Base-by-base conservation (phyloP, 441 rosid species). In the Dalechampia spathulata region DNA sequence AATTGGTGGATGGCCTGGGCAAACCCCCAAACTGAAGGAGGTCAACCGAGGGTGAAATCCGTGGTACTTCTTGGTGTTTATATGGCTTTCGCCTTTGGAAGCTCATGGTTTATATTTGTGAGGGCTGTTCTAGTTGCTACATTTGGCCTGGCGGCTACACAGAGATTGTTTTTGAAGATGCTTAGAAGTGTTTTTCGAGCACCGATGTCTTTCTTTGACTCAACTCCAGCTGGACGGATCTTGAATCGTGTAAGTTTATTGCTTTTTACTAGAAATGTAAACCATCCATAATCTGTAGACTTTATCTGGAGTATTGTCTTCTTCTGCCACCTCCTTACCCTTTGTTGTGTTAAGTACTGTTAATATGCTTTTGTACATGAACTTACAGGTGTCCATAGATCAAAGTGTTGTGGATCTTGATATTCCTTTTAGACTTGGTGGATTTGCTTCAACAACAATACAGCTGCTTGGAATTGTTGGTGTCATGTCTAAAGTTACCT, bases 1-100 rank as follows among this genome's bases (percentile, higher is more conserved):
- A 94, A 80, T 71, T 94, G 99, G 99, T 94, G 99, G 99, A 94
- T 93, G 99, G 99, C 99, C 55, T 94, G 99, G 99, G 97, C 97
- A 44, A 94, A 90, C 75, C 99, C 99, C 58, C 99, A 90, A 70
- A 86, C 93, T 20, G 95, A 79, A 84, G 99, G 96, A 52, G 99
- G 82, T 57, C 68, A 76, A 56, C 79, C 99, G 30, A 93, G 83
- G 78, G 96, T 86, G 65, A 60, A 74, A 68, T 82, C 97, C 15
- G 80, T 86, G 76, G 80, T 80, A 69, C 95, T 93, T 68, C 82
- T 93, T 46, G 64, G 88, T 58, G 94, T 93, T 73, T 93, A 82
- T 68, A 93, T 92, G 61, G 96, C 93, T 48, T 90, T 93, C 73
- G 97, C 99, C 63, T 93, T 93, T 76, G 99, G 99, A 43, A 93